A percentile compares a stretch with the other conserved stretches of the same genome.
These are phyloP conservation scores for Aspergillus sergii DNA, from an alignment of 2,329 filamentous ascomycete species.

Conservation along the genomic window DNA sequence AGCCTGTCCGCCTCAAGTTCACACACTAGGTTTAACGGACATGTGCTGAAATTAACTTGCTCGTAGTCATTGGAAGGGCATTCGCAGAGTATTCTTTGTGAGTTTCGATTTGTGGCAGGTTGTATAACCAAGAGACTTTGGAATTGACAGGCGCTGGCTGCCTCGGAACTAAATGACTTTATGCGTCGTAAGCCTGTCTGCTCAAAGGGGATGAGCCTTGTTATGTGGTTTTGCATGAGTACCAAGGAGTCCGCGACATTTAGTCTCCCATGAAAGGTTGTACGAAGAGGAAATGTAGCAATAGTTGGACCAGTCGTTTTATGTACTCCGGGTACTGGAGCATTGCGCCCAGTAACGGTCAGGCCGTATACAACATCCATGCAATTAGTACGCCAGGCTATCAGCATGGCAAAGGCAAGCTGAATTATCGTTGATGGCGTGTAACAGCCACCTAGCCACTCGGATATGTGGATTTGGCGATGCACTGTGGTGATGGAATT, in stretches of 20 bases:
- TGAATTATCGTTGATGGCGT: slow-evolving; percentile 2
- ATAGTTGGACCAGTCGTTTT: slow-evolving; percentile 13
- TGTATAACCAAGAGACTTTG: slow-evolving; percentile 7
- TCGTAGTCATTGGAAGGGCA: not conserved
- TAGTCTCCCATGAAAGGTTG: not conserved
- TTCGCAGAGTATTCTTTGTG: not conserved
- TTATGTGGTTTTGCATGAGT: not conserved
- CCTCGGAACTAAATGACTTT: not conserved
- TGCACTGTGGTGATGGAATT: not conserved
- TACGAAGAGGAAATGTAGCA: slow-evolving; percentile 12
- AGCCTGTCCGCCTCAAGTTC: not conserved
- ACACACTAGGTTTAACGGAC: not conserved
- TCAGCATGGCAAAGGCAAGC: slow-evolving; percentile 9
- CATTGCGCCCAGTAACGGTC: slow-evolving; percentile 11
- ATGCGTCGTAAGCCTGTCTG: slow-evolving; percentile 11
- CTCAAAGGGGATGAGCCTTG: slow-evolving; percentile 9
- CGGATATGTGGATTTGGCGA: not conserved
- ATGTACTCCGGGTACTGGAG: slow-evolving; percentile 9
- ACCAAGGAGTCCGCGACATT: not conserved
- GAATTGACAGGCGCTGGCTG: slow-evolving; percentile 5
- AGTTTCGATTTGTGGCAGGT: not conserved
- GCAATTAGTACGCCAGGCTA: not conserved
- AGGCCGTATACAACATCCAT: slow-evolving; percentile 9
- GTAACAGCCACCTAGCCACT: not conserved
- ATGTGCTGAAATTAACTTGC: not conserved